Evolutionary conservation across 805 yeast genomes (phyloP).

Genomic region (Naumovozyma dairenensis): DNA sequence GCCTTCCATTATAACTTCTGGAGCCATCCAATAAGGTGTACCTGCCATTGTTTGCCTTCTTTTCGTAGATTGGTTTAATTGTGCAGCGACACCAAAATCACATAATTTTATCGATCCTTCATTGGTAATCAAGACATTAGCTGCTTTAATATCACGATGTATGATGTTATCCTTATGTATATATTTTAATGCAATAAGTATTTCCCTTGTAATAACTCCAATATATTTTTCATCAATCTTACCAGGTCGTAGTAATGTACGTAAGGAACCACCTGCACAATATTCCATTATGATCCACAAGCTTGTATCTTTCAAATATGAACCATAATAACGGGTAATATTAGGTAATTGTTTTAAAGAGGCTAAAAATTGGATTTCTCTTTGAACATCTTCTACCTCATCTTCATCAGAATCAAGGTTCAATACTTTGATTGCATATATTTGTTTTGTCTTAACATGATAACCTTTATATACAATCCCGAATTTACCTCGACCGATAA

Average conservation of each 20-base stretch:
- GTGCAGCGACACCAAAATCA: slow-evolving; percentile 98
- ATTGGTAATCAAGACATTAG: slow-evolving; percentile 79
- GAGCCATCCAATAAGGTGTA: slow-evolving; percentile 99
- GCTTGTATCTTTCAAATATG: slow-evolving; percentile 77
- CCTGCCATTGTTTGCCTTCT: slow-evolving; percentile 94
- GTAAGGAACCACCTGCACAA: slow-evolving; percentile 91
- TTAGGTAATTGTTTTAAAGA: slow-evolving; percentile 81
- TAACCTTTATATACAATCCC: slow-evolving; percentile 92
- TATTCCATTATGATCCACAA: slow-evolving; percentile 97
- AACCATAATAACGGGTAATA: slow-evolving; percentile 86
- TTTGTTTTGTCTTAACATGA: slow-evolving; percentile 56
- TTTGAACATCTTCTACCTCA: slow-evolving; percentile 90
- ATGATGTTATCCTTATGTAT: slow-evolving; percentile 88
- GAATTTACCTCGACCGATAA: slow-evolving; percentile 92
- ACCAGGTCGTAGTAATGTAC: slow-evolving; percentile 82
- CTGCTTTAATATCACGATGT: slow-evolving; percentile 94
- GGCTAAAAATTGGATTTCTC: slow-evolving; percentile 78
- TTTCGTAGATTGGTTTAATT: slow-evolving; percentile 59
- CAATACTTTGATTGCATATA: slow-evolving; percentile 87
- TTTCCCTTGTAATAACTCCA: slow-evolving; percentile 77
- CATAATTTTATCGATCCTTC: slow-evolving; percentile 87
- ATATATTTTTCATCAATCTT: slow-evolving; percentile 75
- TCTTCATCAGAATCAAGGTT: slow-evolving; percentile 89
- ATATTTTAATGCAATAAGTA: slow-evolving; percentile 62
- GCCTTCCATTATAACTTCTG: slow-evolving; percentile 92